A percentile compares a stretch with the other conserved stretches of the same genome.
These are phyloP conservation scores for Suillus decipiens DNA, from an alignment of 768 basidiomycete species.

Conservation along the genomic window DNA sequence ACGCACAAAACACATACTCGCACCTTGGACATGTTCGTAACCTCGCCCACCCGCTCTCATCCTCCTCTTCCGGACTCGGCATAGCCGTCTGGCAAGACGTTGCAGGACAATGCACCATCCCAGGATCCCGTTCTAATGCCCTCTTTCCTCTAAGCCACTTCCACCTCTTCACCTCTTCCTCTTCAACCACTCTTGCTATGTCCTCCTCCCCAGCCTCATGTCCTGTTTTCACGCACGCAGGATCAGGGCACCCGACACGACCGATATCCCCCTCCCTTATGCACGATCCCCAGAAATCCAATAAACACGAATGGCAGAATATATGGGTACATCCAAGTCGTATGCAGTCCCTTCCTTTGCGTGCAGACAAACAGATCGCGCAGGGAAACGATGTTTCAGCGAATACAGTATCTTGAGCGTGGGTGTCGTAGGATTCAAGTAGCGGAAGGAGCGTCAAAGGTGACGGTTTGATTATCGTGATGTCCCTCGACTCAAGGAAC, in stretches of 20 bases:
- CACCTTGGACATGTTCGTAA: slow-evolving; percentile 74
- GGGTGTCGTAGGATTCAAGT: slow-evolving; percentile 51
- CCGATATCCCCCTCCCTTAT: slow-evolving; percentile 78
- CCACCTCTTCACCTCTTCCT: slow-evolving; percentile 71
- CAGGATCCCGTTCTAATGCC: slow-evolving; percentile 75
- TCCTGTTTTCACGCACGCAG: slow-evolving; percentile 68
- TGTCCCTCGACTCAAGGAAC: slow-evolving; percentile 48
- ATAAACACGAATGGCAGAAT: slow-evolving; percentile 81
- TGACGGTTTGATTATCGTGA: slow-evolving; percentile 57
- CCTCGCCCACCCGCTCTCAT: slow-evolving; percentile 70
- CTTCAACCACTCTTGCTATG: slow-evolving; percentile 67
- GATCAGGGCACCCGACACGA: slow-evolving; percentile 80
- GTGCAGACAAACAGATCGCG: slow-evolving; percentile 70
- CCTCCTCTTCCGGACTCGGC: slow-evolving; percentile 45
- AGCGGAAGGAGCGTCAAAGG: slow-evolving; percentile 53
- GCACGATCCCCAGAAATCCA: slow-evolving; percentile 80
- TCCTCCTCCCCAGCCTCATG: slow-evolving; percentile 68
- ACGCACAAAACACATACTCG: slow-evolving; percentile 78
- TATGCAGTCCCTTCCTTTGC: slow-evolving; percentile 77
- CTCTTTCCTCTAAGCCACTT: slow-evolving; percentile 74
- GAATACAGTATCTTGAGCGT: slow-evolving; percentile 53
- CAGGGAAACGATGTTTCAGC: slow-evolving; percentile 68
- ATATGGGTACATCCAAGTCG: slow-evolving; percentile 73
- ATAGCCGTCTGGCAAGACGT: slow-evolving; percentile 81
- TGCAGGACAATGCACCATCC: slow-evolving; percentile 80